Conservation (phyloP, 768 basidiomycete genomes). For the Trametes sanguinea region DNA sequence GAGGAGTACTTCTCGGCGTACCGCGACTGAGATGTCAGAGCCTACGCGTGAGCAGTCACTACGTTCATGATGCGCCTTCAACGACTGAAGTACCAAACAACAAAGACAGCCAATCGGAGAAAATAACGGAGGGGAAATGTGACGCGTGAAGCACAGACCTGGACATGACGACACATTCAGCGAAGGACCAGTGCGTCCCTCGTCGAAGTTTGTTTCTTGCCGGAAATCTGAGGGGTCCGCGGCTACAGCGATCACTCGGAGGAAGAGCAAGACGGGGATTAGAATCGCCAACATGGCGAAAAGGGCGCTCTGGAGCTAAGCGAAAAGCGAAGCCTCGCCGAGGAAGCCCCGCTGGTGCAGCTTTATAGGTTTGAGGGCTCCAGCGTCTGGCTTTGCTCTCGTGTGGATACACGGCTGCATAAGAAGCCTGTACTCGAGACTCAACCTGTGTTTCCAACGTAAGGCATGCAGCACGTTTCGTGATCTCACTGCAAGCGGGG, state of each 20-base stretch:
- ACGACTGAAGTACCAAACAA: slow-evolving; percentile 3
- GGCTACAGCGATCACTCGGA: slow-evolving; percentile 11
- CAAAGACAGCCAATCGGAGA: slow-evolving; percentile 7
- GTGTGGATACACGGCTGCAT: neutral
- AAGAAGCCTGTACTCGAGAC: too few relatives aligned
- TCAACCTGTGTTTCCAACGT: neutral
- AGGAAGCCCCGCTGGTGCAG: slow-evolving; percentile 8
- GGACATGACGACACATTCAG: slow-evolving; percentile 33
- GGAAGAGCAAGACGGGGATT: slow-evolving; percentile 17
- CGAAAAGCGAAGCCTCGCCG: slow-evolving; percentile 17
- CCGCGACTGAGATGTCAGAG: too few relatives aligned
- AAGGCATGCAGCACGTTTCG: neutral
- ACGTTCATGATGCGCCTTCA: neutral
- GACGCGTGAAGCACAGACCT: slow-evolving; percentile 22
- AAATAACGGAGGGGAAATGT: neutral
- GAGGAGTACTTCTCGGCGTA: too few relatives aligned
- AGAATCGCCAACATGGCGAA: slow-evolving; percentile 15
- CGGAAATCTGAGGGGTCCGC: slow-evolving; percentile 15
- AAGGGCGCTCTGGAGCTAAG: neutral
- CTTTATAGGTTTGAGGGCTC: slow-evolving; percentile 16
- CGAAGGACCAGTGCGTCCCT: slow-evolving; percentile 18
- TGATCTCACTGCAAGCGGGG: neutral
- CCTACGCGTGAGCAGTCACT: too few relatives aligned
- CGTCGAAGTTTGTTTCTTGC: neutral
- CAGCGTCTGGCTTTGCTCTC: neutral